Evolutionary conservation across 1,139 yeast genomes (phyloP).

Genomic region (Kodamaea fungicola): DNA sequence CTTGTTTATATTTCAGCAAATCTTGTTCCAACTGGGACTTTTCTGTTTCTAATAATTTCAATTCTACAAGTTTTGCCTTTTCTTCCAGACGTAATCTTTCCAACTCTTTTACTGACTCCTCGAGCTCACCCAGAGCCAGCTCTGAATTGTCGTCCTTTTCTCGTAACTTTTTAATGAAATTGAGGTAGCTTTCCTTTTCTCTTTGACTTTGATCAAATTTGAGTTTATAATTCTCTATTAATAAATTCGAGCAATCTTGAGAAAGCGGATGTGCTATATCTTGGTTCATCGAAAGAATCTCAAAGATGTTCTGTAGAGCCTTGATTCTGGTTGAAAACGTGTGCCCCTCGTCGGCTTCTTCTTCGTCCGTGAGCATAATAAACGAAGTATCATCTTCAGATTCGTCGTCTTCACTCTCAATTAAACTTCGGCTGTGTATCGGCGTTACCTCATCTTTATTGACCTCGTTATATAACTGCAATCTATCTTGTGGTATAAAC

Average conservation of each 20-base stretch:
- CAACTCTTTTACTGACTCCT: conserved; percentile 40
- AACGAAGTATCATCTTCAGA: conserved; percentile 26
- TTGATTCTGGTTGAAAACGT: conserved; percentile 13
- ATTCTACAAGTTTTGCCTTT: conserved; percentile 36
- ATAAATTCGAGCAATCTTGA: conserved; percentile 70
- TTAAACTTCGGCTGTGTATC: conserved; percentile 12
- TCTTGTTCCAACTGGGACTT: conserved; percentile 39
- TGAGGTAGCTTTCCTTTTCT: conserved; percentile 77
- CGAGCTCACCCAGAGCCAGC: conserved; percentile 26
- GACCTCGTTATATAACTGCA: conserved; percentile 24
- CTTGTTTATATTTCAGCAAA: conserved; percentile 33
- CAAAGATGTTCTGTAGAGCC: conserved; percentile 49
- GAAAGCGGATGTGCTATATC: conserved; percentile 90
- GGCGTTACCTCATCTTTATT: conserved; percentile 4
- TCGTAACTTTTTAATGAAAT: conserved; percentile 66
- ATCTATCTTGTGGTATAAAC: conserved; percentile 31
- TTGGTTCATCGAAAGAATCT: conserved; percentile 55
- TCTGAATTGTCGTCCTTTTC: conserved; percentile 19
- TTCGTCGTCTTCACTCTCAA: conserved; percentile 16
- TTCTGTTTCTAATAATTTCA: conserved; percentile 42
- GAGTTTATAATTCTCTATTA: conserved; percentile 63
- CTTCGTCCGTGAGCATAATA: conserved; percentile 25
- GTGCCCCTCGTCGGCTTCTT: conserved; percentile 8
- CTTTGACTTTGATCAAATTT: conserved; percentile 71
- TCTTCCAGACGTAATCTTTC: conserved; percentile 32